Evolutionary conservation across 768 basidiomycete species (phyloP).

Genomic region (Lactarius quietus): DNA sequence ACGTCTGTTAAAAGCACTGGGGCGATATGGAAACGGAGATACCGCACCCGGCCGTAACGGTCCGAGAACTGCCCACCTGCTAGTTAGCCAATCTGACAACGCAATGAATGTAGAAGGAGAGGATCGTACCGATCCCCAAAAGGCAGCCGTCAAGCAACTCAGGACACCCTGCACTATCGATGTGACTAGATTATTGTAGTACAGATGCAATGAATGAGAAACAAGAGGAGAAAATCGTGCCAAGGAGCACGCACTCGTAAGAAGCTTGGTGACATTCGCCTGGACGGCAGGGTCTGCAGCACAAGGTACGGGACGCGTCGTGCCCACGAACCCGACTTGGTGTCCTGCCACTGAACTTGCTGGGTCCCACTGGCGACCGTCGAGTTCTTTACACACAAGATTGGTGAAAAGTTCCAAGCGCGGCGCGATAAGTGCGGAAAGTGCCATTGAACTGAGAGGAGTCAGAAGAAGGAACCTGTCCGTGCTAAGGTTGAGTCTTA

Average conservation of each 20-base stretch:
- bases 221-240: neutral
- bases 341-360: neutral
- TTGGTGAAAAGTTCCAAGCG: slow-evolving; percentile 71
- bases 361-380: slow-evolving; percentile 1
- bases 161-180: slow-evolving; percentile 65
- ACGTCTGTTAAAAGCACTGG: slow-evolving; percentile 63
- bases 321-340: neutral
- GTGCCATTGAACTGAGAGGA: slow-evolving; percentile 54
- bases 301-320: slow-evolving; percentile 39
- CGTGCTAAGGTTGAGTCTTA: neutral
- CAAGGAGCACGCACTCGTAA: slow-evolving; percentile 47
- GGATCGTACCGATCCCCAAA: slow-evolving; percentile 75
- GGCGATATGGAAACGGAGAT: slow-evolving; percentile 57
- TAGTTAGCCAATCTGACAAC: neutral
- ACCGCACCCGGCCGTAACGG: slow-evolving; percentile 62
- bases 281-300: slow-evolving; percentile 68
- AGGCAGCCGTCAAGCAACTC: slow-evolving; percentile 73
- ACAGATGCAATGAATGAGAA: neutral
- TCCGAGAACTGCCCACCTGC: slow-evolving; percentile 66
- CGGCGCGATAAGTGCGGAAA: slow-evolving; percentile 59
- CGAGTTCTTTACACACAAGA: slow-evolving; percentile 56
- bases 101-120: neutral
- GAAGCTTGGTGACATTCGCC: slow-evolving; percentile 65
- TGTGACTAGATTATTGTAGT: slow-evolving; percentile 52
- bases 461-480: slow-evolving; percentile 55